Percentiles rank a stretch among this genome's conserved stretches.
Evolutionary conservation across 176 grass and related monocot species (phyloP).

Genomic region (Olyra latifolia): DNA sequence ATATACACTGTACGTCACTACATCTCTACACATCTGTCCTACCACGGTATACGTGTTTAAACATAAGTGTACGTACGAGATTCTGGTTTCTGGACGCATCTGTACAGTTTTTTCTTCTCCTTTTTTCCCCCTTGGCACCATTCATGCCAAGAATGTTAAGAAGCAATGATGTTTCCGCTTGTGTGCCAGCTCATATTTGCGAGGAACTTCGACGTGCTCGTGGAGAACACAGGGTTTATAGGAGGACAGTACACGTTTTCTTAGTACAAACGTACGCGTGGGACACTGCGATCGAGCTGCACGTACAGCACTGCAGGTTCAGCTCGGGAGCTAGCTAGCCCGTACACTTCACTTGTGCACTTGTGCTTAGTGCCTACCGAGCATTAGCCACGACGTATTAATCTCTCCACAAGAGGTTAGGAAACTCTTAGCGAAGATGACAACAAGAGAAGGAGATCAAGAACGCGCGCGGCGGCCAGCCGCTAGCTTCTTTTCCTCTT

Average conservation of each 20-base stretch:
- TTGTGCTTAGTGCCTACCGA: not conserved
- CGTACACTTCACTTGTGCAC: not conserved
- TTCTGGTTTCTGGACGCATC: too few relatives aligned
- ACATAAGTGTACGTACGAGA: too few relatives aligned
- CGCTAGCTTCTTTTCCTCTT: slow-evolving; percentile 48
- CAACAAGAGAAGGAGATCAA: not conserved
- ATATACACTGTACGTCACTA: too few relatives aligned
- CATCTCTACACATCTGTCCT: too few relatives aligned
- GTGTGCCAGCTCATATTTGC: slow-evolving; percentile 1
- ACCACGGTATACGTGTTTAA: too few relatives aligned
- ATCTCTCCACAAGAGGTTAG: not conserved
- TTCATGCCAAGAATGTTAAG: not conserved
- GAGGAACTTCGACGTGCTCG: not conserved
- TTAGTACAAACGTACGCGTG: not conserved
- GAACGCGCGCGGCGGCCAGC: not conserved
- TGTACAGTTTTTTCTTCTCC: too few relatives aligned
- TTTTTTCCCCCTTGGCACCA: not conserved
- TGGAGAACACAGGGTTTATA: not conserved
- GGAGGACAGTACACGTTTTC: not conserved
- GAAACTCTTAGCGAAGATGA: not conserved
- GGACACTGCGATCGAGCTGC: not conserved
- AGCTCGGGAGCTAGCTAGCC: not conserved
- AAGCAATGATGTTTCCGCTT: not conserved
- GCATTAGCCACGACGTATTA: not conserved
- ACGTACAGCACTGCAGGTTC: slow-evolving; percentile 1